phyloP scores from a whole-genome alignment of 1,139 yeast species.

The Scheffersomyces lignicola region DNA sequence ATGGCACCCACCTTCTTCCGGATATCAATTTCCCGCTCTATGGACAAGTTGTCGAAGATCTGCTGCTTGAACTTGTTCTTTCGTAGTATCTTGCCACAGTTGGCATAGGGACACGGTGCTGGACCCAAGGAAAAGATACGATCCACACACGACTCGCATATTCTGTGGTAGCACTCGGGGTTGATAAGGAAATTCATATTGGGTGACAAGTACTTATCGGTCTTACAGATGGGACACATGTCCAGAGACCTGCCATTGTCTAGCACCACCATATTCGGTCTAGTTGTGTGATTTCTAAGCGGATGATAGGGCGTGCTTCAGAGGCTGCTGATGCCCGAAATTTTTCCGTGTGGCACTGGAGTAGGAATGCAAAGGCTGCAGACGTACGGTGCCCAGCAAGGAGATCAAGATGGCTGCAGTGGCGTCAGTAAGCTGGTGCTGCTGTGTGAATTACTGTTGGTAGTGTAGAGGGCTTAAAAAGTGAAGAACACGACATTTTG shows the following conservation, averaged over 20 bases:
- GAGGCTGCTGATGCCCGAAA: no score
- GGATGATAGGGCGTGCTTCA: no score
- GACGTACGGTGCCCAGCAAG: no score
- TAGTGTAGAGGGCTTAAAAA: no score
- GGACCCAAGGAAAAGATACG: conserved; percentile 93
- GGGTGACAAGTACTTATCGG: conserved; percentile 91
- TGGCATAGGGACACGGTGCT: conserved; percentile 93
- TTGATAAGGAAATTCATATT: conserved; percentile 89
- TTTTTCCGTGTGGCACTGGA: no score
- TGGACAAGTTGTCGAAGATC: conserved; percentile 83
- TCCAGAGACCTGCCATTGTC: conserved; percentile 50
- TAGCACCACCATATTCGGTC: background rate
- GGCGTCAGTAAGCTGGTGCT: no score
- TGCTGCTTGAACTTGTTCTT: conserved; percentile 90
- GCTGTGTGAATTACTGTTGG: no score
- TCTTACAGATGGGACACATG: conserved; percentile 97
- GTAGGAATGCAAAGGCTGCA: no score
- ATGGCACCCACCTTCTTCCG: conserved; percentile 75
- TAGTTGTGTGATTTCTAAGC: no score
- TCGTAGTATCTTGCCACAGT: conserved; percentile 83
- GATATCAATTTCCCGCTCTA: conserved; percentile 90
- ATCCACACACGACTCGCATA: conserved; percentile 95
- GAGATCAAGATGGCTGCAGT: no score
- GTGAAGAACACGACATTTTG: no score
- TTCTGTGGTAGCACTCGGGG: conserved; percentile 97